Evolutionary conservation across 202 grass and related monocot genomes (phyloP), one percentile per base, ranked within the genome.

Genomic region (Digitaria exilis): DNA sequence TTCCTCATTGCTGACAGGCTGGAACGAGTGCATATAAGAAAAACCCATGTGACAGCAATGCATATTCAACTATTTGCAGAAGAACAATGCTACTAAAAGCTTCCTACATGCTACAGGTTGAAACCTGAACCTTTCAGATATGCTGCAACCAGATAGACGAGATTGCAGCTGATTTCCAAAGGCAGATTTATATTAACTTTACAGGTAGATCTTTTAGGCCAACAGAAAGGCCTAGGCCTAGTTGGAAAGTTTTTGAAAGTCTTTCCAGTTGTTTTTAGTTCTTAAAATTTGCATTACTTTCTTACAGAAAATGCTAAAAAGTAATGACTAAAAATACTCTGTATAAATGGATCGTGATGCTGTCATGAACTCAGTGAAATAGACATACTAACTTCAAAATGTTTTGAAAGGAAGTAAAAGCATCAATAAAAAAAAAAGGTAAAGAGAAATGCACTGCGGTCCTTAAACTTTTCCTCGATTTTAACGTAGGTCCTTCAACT

Each of bases 1-100:
- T 98, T 98, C 73, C 95, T 86, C 95, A 98, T 94, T 79, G 95
- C 95, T 82, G 95, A 98, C 46, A 98, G 77, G 17, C 95, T 97
- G 85, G 54, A 86, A 80, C 52, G 37, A 82, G 30, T 50, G 2
- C 29, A 82, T 24, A 16, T 80, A 67, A 82, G 68, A 13, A 15
- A 71, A 82, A 32, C 16, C 35, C 55, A 26, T 63, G 44, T 79
- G 45, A 54, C 44, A 49, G 39, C 29, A 79, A 41, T 2, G 1
- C 22, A 17, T 65, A 65, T 58, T 62, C 19, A 77, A 41, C 10
- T 64, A 19, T 58, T 32, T n/a, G n/a, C n/a, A n/a, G 10, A 71
- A 74, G 44, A 45, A 85, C 7, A 48, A 70, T 69, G 63, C 24
- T 42, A n/a, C 9, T 80, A 56, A 25, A 63, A 50, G 28, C 17